Evolutionary conservation across 805 yeast genomes (phyloP), one percentile per base, ranked within the genome.

Genomic region (Tetrapisispora pingtungensis): DNA sequence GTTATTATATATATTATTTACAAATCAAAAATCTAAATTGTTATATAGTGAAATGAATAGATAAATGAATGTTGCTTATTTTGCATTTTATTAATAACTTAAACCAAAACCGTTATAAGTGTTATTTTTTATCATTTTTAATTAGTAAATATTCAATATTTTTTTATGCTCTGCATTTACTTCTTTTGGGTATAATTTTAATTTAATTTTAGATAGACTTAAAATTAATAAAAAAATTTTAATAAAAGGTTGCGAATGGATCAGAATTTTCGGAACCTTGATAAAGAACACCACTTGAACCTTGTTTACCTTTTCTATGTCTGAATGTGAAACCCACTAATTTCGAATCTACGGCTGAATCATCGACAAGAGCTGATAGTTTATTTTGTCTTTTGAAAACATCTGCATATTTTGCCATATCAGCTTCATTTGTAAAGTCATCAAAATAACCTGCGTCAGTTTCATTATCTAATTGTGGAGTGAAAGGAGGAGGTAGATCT

Each of bases 361-460:
- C 71, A 36, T 73, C 73, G 27, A 76, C 73, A 59, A 75, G 68
- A 42, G 82, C 89, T 30, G 93, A 83, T 58, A 89, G 66, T 49
- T 73, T 79, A 61, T 89, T 96, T 56, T 87, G 87, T 67, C 95
- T 84, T 50, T 90, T 94, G 71, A 93, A 81, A 13, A 93, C 98
- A 57, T 93, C 98, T 57, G 93, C 90, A 68, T 93, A 93, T 64
- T 93, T 89, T 49, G 90, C 93, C 97, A 93, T 88, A 62, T 90
- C 95, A 39, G 84, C 88, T 62, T 90, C 97, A 64, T 88, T 93
- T 47, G 86, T 86, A 63, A 93, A 93, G 64, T 93, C 98, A 66
- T 93, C 99, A 61, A 93, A 93, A 67, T 93, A 93, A 1, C 99
- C 99, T 0, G 97, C 97, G 67, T 93, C 99, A 50, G 88, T 93